Evolutionary conservation across 768 basidiomycete genomes (phyloP).

Genomic region (Naganishia vaughanmartiniae): DNA sequence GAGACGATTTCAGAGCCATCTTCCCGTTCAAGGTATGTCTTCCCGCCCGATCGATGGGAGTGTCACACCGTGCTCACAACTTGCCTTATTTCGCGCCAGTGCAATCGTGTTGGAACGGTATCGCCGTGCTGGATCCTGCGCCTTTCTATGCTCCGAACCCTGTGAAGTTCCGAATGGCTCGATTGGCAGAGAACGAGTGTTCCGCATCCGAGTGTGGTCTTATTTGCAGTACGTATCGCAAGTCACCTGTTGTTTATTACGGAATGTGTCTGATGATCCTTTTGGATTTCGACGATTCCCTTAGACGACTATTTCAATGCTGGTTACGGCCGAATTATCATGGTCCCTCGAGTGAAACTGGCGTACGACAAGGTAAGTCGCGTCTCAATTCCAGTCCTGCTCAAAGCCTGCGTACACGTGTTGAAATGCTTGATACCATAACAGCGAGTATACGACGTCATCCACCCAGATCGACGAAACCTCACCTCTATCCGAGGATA

Average conservation of each 20-base stretch:
- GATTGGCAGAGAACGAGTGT: conserved; percentile 81
- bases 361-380: conserved; percentile 82
- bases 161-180: conserved; percentile 93
- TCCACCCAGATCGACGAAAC: conserved; percentile 85
- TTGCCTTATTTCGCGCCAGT: conserved; percentile 54
- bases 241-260: no score
- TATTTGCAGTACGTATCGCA: conserved; percentile 66
- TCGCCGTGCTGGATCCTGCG: conserved; percentile 90
- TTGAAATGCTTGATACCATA: background rate
- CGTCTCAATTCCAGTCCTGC: conserved; percentile 3
- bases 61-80: background rate
- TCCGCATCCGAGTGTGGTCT: conserved; percentile 92
- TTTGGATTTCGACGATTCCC: background rate
- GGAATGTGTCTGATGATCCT: background rate
- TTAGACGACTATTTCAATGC: conserved; percentile 88
- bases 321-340: conserved; percentile 93
- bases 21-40: conserved; percentile 69
- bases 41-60: background rate
- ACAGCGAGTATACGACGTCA: conserved; percentile 89
- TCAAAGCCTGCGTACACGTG: background rate
- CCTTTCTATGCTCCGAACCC: conserved; percentile 90
- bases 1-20: conserved; percentile 80
- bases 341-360: conserved; percentile 94
- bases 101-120: conserved; percentile 98
- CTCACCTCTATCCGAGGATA: conserved; percentile 94